Conservation (phyloP, 768 basidiomycete species). For the Psilocybe cyanescens region DNA sequence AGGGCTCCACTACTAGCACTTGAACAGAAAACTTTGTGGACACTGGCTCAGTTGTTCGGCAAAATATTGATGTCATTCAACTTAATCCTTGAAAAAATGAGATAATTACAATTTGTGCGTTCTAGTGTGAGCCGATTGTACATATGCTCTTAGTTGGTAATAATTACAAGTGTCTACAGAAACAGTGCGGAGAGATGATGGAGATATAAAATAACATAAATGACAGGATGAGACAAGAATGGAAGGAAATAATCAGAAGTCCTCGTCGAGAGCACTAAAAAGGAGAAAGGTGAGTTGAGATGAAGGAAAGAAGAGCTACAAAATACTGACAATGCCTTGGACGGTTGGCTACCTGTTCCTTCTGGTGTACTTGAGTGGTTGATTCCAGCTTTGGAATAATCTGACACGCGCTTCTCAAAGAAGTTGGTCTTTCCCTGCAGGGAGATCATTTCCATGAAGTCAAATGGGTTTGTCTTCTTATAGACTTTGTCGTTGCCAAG, state of each 20-base stretch:
- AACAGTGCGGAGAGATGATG: conserved; percentile 16
- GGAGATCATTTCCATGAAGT: conserved; percentile 97
- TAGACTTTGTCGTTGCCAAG: conserved; percentile 90
- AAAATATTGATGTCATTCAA: background rate
- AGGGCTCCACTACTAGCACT: too few relatives aligned
- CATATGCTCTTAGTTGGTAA: conserved; percentile 18
- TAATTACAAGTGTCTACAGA: conserved; percentile 19
- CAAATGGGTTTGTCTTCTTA: conserved; percentile 83
- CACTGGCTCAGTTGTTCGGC: background rate
- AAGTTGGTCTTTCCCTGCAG: conserved; percentile 98
- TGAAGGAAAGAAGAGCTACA: background rate
- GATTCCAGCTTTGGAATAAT: conserved; percentile 68
- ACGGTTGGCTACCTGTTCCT: conserved; percentile 23
- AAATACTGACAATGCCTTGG: conserved; percentile 35
- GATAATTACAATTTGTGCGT: conserved; percentile 9
- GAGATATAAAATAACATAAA: conserved; percentile 19
- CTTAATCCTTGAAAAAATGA: conserved; percentile 2
- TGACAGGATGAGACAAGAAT: conserved; percentile 6
- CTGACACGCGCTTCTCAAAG: conserved; percentile 94
- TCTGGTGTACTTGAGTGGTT: conserved; percentile 51
- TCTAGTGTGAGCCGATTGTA: conserved; percentile 12
- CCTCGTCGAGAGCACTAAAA: conserved; percentile 35
- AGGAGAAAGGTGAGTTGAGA: conserved; percentile 11
- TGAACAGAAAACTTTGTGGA: background rate
- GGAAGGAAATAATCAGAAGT: conserved; percentile 29